Evolutionary conservation across 352 stramenopile species (phyloP).

Genomic region (Globisporangium paroecandrum): DNA sequence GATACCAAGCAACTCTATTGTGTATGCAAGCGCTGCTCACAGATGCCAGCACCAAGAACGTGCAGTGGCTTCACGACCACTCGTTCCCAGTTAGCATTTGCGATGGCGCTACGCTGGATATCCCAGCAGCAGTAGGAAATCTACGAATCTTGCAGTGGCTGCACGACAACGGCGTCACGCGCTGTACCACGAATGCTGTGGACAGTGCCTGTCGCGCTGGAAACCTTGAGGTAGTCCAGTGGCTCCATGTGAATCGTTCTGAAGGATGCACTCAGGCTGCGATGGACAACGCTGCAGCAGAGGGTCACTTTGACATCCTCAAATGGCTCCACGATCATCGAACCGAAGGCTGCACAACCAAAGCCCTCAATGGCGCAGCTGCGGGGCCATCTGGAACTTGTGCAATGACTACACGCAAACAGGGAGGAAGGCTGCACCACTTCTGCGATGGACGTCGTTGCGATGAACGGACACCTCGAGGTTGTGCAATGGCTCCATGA

Average conservation of each 20-base stretch:
- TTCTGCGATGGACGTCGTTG: neutral
- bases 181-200: neutral
- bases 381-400: neutral
- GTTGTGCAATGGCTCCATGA: neutral
- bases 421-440: neutral
- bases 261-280: conserved; percentile 1
- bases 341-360: neutral
- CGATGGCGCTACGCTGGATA: neutral
- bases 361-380: neutral
- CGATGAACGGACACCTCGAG: neutral
- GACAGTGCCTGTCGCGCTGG: neutral
- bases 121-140: neutral
- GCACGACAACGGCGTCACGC: neutral
- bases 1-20: too few species aligned
- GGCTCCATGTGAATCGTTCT: conserved; percentile 1
- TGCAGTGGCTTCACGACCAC: neutral
- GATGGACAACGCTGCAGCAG: neutral
- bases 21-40: too few species aligned
- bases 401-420: neutral
- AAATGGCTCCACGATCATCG: neutral
- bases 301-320: neutral
- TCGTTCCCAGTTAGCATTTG: neutral
- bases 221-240: too few species aligned
- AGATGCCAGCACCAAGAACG: neutral
- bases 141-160: neutral